phyloP scores from a whole-genome alignment of 2,329 filamentous ascomycete species.

The Dactylellina parvicollis region DNA sequence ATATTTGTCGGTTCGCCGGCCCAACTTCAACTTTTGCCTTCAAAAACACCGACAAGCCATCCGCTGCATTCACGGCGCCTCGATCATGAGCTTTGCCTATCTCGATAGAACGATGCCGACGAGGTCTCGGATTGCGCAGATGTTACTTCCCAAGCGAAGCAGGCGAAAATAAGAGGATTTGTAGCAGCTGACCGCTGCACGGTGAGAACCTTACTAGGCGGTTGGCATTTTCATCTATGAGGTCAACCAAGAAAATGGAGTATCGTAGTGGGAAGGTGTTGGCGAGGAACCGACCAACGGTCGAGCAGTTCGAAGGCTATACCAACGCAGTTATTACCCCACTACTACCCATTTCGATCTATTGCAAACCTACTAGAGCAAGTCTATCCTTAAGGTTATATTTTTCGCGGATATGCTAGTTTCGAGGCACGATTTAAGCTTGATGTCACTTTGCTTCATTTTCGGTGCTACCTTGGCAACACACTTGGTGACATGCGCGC shows the following conservation, averaged over 20 bases:
- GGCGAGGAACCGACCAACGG: too few species aligned
- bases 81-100: not conserved
- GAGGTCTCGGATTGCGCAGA: not conserved
- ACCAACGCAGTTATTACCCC: too few species aligned
- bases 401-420: not conserved
- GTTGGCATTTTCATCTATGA: not conserved
- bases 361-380: not conserved
- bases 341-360: not conserved
- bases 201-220: not conserved
- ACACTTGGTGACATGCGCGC: too few species aligned
- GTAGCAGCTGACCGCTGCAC: not conserved
- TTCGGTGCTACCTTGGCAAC: not conserved
- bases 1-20: too few species aligned
- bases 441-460: not conserved
- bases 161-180: not conserved
- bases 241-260: too few species aligned
- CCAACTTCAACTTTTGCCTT: too few species aligned
- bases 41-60: not conserved
- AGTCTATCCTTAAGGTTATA: not conserved
- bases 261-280: constrained; percentile 8
- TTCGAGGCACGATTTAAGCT: not conserved
- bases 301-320: too few species aligned
- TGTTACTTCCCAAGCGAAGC: not conserved
- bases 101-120: not conserved
- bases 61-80: not conserved